Percentiles rank a stretch among this genome's conserved stretches.
These are phyloP conservation scores for Mucor circinelloides DNA, from an alignment of 371 early-diverging fungal species.

Conservation along the genomic window DNA sequence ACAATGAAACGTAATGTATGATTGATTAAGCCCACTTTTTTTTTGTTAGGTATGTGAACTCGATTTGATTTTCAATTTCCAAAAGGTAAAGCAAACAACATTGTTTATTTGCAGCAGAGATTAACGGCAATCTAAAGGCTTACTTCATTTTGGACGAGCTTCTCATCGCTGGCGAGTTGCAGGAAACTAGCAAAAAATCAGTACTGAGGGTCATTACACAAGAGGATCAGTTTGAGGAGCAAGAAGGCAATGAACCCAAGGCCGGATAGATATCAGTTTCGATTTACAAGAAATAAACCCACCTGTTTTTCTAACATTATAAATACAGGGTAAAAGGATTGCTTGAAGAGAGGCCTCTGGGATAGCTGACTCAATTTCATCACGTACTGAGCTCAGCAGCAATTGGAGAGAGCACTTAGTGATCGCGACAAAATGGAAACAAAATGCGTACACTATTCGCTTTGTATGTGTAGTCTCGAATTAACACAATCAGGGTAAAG, in stretches of 20 bases:
- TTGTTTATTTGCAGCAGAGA: background rate
- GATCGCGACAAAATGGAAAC: too few species aligned
- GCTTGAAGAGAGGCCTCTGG: too few species aligned
- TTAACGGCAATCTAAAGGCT: slow-evolving; percentile 46
- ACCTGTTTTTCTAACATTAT: too few species aligned
- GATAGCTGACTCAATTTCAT: too few species aligned
- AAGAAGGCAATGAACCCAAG: slow-evolving; percentile 68
- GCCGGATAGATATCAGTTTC: slow-evolving; percentile 14
- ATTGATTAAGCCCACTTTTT: too few species aligned
- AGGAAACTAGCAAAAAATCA: slow-evolving; percentile 82
- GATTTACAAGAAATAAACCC: background rate
- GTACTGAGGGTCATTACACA: slow-evolving; percentile 75
- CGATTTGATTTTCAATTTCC: slow-evolving; percentile 88
- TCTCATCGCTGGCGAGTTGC: slow-evolving; percentile 82
- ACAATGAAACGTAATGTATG: background rate
- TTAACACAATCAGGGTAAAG: too few species aligned
- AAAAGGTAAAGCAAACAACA: slow-evolving; percentile 55
- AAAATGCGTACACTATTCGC: too few species aligned
- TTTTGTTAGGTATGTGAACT: slow-evolving; percentile 81
- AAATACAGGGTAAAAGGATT: too few species aligned
- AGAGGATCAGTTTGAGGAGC: slow-evolving; percentile 76
- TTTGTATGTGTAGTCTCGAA: too few species aligned
- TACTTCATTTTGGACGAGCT: slow-evolving; percentile 88
- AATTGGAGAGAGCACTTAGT: too few species aligned
- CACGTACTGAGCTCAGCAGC: too few species aligned